Base-by-base conservation (phyloP, 495 filamentous ascomycete genomes). In the Letharia lupina region DNA sequence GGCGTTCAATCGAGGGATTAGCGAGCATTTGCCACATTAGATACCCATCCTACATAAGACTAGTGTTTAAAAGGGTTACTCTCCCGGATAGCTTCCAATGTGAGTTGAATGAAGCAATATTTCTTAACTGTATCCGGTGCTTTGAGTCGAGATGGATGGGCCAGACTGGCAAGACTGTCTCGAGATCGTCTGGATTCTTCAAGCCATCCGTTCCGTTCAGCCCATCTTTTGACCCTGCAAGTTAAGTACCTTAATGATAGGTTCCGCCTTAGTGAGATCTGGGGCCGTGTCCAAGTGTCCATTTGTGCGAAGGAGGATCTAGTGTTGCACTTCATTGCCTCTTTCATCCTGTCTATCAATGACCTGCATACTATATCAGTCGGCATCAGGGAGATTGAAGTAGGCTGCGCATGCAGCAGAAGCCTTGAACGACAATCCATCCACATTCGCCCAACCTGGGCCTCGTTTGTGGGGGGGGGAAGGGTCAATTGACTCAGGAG, bases 241-340 rank as follows among this genome's bases (percentile, higher is more conserved):
- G 33, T 57, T 8, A 39, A 39, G 37, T 4, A 8, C 23, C 23
- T 28, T 28, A 57, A 37, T 57, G 9, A 2, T 65, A 40, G 63
- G 33, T 35, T 35, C 63, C 41, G 63, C 28, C 16, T 65, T 60
- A 59, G 63, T 23, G 18, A 44, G 59, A 65, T 39, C 54, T 10
- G 56, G 63, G 54, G 63, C 47, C 44, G 12, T 3, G 15, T 20
- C 15, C 20, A 50, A 58, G 56, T 58, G 44, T 65, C 63, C 63
- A 20, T 60, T 65, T n/a, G 35, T 65, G 63, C 54, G 63, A 65
- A 60, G 12, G 16, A 28, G 33, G 37, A 9, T 54, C n/a, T 16
- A 10, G 0, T 63, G 45, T 28, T 28, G 23, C 23, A 28, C 23
- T 28, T 28, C 23, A 28, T 28, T 28, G 23, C 23, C 23, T 28